Percentiles rank a stretch among this genome's conserved stretches.
Conservation (phyloP, 1,139 yeast genomes). For the Yamadazyma blattariae region DNA sequence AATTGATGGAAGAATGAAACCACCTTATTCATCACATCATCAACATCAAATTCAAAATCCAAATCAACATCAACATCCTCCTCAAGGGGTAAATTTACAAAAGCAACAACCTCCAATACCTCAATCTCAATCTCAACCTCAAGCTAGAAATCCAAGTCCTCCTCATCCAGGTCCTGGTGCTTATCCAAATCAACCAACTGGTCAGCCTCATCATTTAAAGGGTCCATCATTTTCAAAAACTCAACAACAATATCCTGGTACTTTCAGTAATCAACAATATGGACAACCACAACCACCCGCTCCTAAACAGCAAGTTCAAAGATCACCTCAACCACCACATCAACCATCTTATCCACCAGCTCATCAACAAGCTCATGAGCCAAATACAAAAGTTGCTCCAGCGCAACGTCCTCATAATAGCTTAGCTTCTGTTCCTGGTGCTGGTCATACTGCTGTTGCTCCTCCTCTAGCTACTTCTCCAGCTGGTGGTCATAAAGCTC, state of each 20-base stretch:
- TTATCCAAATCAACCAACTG: constrained; percentile 5
- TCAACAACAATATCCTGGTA: constrained; percentile 1
- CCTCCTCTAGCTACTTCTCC: constrained; percentile 5
- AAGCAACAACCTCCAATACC: constrained; percentile 3
- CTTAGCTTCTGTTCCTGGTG: no score
- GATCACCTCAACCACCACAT: constrained; percentile 5
- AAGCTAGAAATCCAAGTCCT: constrained; percentile 2
- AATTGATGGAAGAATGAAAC: neutral
- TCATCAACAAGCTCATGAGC: constrained; percentile 1
- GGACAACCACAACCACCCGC: constrained; percentile 3
- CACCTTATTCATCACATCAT: neutral
- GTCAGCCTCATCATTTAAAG: constrained; percentile 1
- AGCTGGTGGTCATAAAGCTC: neutral
- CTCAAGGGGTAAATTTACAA: neutral
- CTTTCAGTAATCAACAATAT: constrained; percentile 2
- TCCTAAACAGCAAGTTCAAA: constrained; percentile 1
- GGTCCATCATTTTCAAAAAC: constrained; percentile 3
- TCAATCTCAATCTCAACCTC: neutral
- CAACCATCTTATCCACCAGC: constrained; percentile 2
- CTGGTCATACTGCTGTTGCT: no score
- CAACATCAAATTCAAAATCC: neutral
- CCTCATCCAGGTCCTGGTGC: constrained; percentile 3
- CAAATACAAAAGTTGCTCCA: neutral
- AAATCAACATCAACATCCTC: neutral
- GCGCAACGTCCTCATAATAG: neutral